A percentile compares a stretch with the other conserved stretches of the same genome.
phyloP scores from a whole-genome alignment of 2,329 filamentous ascomycete species.

The Hymenoscyphus albidus region DNA sequence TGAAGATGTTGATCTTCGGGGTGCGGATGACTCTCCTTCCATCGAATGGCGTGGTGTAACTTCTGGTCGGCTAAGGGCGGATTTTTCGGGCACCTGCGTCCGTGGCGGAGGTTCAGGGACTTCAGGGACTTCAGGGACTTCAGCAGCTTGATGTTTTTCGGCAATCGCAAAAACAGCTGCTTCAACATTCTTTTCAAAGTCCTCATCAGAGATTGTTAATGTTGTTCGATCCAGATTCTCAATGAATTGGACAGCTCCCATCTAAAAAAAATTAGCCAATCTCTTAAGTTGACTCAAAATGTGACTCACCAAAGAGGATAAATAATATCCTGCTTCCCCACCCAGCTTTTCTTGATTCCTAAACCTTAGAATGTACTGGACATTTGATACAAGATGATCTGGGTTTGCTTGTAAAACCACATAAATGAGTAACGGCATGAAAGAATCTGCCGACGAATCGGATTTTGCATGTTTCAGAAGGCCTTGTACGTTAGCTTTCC shows the following conservation, averaged over 20 bases:
- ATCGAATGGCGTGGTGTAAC: conserved; percentile 56
- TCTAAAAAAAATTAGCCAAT: conserved; percentile 44
- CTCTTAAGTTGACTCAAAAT: background rate
- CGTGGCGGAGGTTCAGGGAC: conserved; percentile 41
- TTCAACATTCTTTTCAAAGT: conserved; percentile 96
- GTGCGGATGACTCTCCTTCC: conserved; percentile 56
- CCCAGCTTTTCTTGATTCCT: conserved; percentile 95
- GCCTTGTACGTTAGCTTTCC: conserved; percentile 46
- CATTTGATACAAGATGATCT: conserved; percentile 92
- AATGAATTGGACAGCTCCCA: conserved; percentile 94
- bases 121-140: conserved; percentile 52
- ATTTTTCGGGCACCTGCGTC: conserved; percentile 42
- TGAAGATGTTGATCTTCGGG: conserved; percentile 52
- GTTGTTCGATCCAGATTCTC: conserved; percentile 94
- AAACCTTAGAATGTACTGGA: conserved; percentile 96
- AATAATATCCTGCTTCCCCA: conserved; percentile 97
- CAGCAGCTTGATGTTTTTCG: conserved; percentile 67
- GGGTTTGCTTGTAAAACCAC: conserved; percentile 93
- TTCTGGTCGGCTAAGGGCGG: conserved; percentile 49
- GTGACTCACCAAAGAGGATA: conserved; percentile 75
- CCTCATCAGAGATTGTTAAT: conserved; percentile 87
- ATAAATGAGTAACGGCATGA: conserved; percentile 92
- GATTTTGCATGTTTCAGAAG: conserved; percentile 87
- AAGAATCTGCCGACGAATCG: conserved; percentile 93
- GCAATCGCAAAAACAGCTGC: conserved; percentile 92